Evolutionary conservation across 768 basidiomycete genomes (phyloP).

Genomic region (Rhodotorula kratochvilovae): DNA sequence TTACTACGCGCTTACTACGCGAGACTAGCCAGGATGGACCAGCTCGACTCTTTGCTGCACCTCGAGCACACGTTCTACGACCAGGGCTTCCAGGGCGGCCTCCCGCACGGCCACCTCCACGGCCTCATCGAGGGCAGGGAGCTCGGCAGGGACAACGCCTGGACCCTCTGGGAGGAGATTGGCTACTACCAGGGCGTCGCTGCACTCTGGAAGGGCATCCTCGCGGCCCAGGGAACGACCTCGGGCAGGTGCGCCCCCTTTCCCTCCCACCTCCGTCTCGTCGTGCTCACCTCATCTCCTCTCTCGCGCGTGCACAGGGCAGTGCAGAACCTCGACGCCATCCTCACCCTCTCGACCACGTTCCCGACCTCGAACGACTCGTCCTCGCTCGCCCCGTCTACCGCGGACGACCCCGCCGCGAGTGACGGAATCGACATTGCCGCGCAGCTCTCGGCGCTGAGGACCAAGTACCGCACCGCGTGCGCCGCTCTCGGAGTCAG

Average conservation of each 20-base stretch:
- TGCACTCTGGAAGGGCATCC: conserved; percentile 61
- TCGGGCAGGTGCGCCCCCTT: conserved; percentile 1
- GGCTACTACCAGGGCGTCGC: conserved; percentile 89
- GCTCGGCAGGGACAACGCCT: conserved; percentile 82
- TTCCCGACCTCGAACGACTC: conserved; percentile 78
- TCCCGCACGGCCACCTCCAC: conserved; percentile 78
- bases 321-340: conserved; percentile 60
- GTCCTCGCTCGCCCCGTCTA: conserved; percentile 26
- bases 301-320: conserved; percentile 48
- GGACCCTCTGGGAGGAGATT: conserved; percentile 95
- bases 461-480: conserved; percentile 77
- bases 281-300: not conserved
- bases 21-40: not conserved
- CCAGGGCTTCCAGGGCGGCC: conserved; percentile 69
- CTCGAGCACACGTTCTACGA: conserved; percentile 65
- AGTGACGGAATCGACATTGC: conserved; percentile 60
- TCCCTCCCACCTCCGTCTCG: not conserved
- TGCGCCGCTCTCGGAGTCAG: conserved; percentile 74
- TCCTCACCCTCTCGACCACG: conserved; percentile 65
- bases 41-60: conserved; percentile 23
- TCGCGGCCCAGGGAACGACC: conserved; percentile 40
- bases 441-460: conserved; percentile 73
- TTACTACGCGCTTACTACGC: too few species aligned
- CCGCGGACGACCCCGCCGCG: conserved; percentile 6
- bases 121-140: conserved; percentile 86